Conservation (phyloP, 225 moss, liverwort and hornwort species). For the Bryoerythrophyllum caledonicum region DNA sequence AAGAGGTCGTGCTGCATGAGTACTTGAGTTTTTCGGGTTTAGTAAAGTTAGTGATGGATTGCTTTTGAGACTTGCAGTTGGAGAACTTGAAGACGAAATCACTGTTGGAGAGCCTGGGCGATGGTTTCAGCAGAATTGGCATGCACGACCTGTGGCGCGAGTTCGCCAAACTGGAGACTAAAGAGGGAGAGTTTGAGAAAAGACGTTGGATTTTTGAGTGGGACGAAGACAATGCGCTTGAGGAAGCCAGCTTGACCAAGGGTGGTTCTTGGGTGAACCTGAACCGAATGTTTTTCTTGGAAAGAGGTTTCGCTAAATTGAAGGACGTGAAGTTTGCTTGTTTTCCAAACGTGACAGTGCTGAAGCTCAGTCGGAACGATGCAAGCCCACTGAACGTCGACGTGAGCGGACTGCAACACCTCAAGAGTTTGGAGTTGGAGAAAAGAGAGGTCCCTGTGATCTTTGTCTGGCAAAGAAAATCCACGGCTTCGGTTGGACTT, state of each 20-base stretch:
- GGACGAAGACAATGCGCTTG: background rate
- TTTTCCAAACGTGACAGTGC: background rate
- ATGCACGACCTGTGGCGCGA: conserved; percentile 21
- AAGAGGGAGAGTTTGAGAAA: background rate
- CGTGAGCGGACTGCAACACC: background rate
- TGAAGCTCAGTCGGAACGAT: background rate
- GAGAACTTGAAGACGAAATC: background rate
- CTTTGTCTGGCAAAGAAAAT: background rate
- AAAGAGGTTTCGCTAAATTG: background rate
- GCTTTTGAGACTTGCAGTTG: background rate
- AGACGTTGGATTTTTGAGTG: conserved; percentile 11
- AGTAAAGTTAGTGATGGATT: too few relatives aligned
- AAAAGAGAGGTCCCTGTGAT: conserved; percentile 5
- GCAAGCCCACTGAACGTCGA: background rate
- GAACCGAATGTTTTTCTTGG: conserved; percentile 11
- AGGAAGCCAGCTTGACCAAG: fast-evolving
- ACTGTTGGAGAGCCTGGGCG: background rate
- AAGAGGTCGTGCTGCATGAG: background rate
- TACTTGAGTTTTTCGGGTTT: background rate
- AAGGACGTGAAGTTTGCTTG: background rate
- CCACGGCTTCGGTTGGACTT: background rate
- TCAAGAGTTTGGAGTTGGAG: conserved; percentile 25
- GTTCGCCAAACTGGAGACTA: conserved; percentile 13
- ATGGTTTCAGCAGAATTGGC: background rate
- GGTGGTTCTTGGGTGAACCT: background rate